A percentile compares a stretch with the other conserved stretches of the same genome.
phyloP scores from a whole-genome alignment of 208 protist species.

The Vickermania ingenoplastis region DNA sequence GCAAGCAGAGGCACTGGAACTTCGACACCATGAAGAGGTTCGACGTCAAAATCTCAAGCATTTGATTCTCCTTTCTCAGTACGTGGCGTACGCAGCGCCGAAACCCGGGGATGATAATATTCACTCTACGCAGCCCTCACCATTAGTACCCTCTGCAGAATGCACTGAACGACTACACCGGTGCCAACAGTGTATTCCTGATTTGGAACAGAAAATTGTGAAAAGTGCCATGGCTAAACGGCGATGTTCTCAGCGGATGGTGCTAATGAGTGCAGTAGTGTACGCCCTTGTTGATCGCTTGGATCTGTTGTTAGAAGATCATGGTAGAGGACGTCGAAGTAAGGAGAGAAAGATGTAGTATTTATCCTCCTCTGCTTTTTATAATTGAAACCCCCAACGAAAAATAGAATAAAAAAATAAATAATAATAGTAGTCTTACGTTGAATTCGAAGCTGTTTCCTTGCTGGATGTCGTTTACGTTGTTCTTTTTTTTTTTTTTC shows the following conservation, averaged over 20 bases:
- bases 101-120: neutral
- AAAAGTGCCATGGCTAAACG: neutral
- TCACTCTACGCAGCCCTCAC: neutral
- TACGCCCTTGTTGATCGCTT: neutral
- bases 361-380: neutral
- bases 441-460: neutral
- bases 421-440: neutral
- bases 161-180: neutral
- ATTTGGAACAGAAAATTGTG: neutral
- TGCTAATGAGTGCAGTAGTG: neutral
- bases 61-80: slow-evolving; percentile 54
- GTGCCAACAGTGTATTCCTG: neutral
- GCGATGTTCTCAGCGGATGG: slow-evolving; percentile 1
- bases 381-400: neutral
- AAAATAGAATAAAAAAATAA: neutral
- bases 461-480: slow-evolving; percentile 9
- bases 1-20: slow-evolving; percentile 45
- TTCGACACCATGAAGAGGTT: slow-evolving; percentile 50
- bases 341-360: neutral
- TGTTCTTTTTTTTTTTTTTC: slow-evolving; percentile 4
- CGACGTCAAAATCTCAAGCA: slow-evolving; percentile 52
- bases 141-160: neutral
- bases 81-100: slow-evolving; percentile 11
- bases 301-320: neutral
- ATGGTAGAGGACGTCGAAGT: neutral